Evolutionary conservation across 192 early-diverging fungal species (phyloP).

Genomic region (Paraglomus brasilianum): DNA sequence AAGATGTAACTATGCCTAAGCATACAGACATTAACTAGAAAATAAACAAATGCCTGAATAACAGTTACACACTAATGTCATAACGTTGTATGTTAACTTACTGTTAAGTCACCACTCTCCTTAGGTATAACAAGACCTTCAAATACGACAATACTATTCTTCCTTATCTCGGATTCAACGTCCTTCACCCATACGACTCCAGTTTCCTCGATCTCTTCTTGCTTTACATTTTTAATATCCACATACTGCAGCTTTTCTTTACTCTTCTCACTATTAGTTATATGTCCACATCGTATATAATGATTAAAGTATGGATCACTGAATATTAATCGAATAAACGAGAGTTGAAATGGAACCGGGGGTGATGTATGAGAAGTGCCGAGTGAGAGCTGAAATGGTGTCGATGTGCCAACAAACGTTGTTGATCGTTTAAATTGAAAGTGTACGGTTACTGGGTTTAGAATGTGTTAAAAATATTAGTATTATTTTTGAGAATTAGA

Average conservation of each 20-base stretch:
- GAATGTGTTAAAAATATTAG: not conserved
- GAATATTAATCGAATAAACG: slow-evolving; percentile 55
- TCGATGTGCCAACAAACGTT: slow-evolving; percentile 56
- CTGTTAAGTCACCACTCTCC: slow-evolving; percentile 61
- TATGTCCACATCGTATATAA: slow-evolving; percentile 47
- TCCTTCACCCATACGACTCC: slow-evolving; percentile 38
- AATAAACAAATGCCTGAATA: not conserved
- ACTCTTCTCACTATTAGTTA: slow-evolving; percentile 26
- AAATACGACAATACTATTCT: slow-evolving; percentile 52
- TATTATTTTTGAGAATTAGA: not conserved
- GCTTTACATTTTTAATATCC: slow-evolving; percentile 35
- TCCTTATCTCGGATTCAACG: slow-evolving; percentile 50
- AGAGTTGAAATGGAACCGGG: slow-evolving; percentile 48
- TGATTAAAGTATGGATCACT: slow-evolving; percentile 59
- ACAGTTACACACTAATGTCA: slow-evolving; percentile 8
- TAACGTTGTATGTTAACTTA: slow-evolving; percentile 37
- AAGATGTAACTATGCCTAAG: slow-evolving; percentile 42
- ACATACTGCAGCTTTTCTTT: slow-evolving; percentile 33
- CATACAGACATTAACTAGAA: slow-evolving; percentile 45
- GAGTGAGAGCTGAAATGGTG: slow-evolving; percentile 61
- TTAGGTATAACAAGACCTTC: slow-evolving; percentile 56
- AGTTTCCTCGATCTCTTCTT: slow-evolving; percentile 6
- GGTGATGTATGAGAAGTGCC: slow-evolving; percentile 41
- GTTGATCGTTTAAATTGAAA: slow-evolving; percentile 46
- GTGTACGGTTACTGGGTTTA: slow-evolving; percentile 40